Conservation (phyloP, 441 rosid genomes). For the Brassica balearica region DNA sequence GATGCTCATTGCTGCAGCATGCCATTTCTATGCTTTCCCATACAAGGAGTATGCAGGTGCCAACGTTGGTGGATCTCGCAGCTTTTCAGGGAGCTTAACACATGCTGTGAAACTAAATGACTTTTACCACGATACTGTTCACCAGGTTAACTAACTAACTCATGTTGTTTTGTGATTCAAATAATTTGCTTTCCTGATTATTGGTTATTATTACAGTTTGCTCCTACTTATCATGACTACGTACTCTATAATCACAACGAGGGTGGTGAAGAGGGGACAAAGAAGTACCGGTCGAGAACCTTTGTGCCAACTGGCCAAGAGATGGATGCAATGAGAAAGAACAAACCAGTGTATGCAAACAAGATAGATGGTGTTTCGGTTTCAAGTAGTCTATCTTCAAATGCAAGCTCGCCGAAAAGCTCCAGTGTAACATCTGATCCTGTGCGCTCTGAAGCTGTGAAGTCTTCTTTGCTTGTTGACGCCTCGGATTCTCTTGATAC, state of each 20-base stretch:
- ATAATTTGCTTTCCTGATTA: constrained; percentile 35
- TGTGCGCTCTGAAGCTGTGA: constrained; percentile 53
- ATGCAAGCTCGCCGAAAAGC: constrained; percentile 62
- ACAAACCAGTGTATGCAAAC: constrained; percentile 68
- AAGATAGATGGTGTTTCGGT: constrained; percentile 82
- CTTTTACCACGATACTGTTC: constrained; percentile 96
- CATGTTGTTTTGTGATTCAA: neutral
- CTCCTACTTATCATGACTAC: constrained; percentile 97
- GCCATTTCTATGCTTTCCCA: constrained; percentile 92
- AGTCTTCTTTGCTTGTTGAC: constrained; percentile 77
- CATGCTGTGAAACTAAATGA: constrained; percentile 95
- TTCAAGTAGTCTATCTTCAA: constrained; percentile 68
- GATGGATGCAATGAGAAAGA: constrained; percentile 94
- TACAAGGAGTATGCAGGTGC: constrained; percentile 99
- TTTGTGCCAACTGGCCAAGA: constrained; percentile 99
- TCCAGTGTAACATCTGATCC: constrained; percentile 46
- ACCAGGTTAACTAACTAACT: constrained; percentile 63
- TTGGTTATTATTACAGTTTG: constrained; percentile 63
- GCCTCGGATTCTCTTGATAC: constrained; percentile 60
- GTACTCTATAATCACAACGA: constrained; percentile 88
- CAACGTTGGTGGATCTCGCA: constrained; percentile 74
- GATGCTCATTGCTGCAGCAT: constrained; percentile 95
- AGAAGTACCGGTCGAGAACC: constrained; percentile 88
- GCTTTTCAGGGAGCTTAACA: constrained; percentile 76
- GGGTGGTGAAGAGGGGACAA: constrained; percentile 80